Evolutionary conservation across 1,139 yeast genomes (phyloP).

Genomic region (Yamadazyma friedrichii): DNA sequence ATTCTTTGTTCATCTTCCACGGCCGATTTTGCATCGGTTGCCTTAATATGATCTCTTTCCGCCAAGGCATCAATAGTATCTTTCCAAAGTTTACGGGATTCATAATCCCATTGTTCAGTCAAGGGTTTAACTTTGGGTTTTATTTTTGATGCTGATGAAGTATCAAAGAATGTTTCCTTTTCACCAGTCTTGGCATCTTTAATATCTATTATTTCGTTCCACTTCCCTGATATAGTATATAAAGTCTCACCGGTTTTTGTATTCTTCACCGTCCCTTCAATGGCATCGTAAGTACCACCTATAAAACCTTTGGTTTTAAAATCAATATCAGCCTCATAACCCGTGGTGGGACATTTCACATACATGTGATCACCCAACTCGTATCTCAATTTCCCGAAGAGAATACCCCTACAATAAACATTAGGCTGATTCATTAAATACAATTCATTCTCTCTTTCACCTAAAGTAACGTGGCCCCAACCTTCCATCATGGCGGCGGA

Average conservation of each 20-base stretch:
- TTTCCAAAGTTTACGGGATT: constrained; percentile 82
- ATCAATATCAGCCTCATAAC: constrained; percentile 77
- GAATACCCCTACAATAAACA: constrained; percentile 90
- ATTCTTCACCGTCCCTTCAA: constrained; percentile 69
- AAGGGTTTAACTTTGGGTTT: constrained; percentile 76
- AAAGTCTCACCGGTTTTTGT: constrained; percentile 52
- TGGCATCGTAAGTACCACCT: constrained; percentile 87
- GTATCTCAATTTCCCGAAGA: constrained; percentile 84
- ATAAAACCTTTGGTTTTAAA: constrained; percentile 95
- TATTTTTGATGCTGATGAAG: constrained; percentile 47
- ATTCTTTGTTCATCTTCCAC: constrained; percentile 84
- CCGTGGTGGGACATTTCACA: constrained; percentile 60
- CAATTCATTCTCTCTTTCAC: constrained; percentile 57
- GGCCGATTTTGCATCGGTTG: constrained; percentile 83
- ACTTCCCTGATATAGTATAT: constrained; percentile 78
- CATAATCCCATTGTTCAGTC: constrained; percentile 74
- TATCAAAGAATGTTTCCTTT: constrained; percentile 62
- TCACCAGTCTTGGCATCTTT: constrained; percentile 51
- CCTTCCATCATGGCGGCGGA: constrained; percentile 99
- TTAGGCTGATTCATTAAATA: constrained; percentile 90
- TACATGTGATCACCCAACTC: constrained; percentile 91
- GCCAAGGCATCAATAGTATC: constrained; percentile 78
- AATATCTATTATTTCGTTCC: constrained; percentile 86
- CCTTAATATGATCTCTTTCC: constrained; percentile 69
- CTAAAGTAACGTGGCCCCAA: constrained; percentile 65